A percentile compares a stretch with the other conserved stretches of the same genome.
These are phyloP conservation scores for Patellaria atrata DNA, from an alignment of 495 filamentous ascomycete genomes.

Conservation along the genomic window DNA sequence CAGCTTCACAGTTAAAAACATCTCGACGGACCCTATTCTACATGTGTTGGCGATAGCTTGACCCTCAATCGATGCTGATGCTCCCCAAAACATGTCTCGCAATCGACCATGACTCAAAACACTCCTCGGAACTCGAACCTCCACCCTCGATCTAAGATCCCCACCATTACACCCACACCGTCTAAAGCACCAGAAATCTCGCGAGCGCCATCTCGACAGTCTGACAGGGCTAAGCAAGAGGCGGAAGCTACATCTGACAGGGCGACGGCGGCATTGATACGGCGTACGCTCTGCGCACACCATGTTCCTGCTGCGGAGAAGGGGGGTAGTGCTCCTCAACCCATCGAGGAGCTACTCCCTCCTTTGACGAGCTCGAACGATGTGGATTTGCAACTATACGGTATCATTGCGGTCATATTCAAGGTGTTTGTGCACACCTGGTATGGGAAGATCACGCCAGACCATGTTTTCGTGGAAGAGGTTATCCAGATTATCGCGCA, in stretches of 20 bases:
- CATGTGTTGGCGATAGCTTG: too few species aligned
- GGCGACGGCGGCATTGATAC: conserved; percentile 44
- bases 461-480: conserved; percentile 74
- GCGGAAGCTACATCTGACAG: conserved; percentile 38
- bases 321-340: conserved; percentile 30
- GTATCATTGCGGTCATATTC: conserved; percentile 73
- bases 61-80: too few species aligned
- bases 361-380: conserved; percentile 87
- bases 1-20: too few species aligned
- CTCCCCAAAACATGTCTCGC: too few species aligned
- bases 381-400: conserved; percentile 84
- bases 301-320: conserved; percentile 28
- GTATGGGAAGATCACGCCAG: conserved; percentile 85
- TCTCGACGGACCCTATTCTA: too few species aligned
- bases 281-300: conserved; percentile 47
- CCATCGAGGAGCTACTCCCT: conserved; percentile 69
- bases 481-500: conserved; percentile 80
- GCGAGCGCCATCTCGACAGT: conserved; percentile 7
- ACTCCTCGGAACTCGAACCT: conserved; percentile 7
- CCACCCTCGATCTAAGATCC: conserved; percentile 9
- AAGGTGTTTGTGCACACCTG: conserved; percentile 80
- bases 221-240: conserved; percentile 13
- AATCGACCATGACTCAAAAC: conserved; percentile 13
- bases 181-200: conserved; percentile 1
- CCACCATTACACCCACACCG: conserved; percentile 1